Percentiles rank a stretch among this genome's conserved stretches.
These are phyloP conservation scores for Alternaria conjuncta DNA, from an alignment of 2,329 filamentous ascomycete species.

Conservation along the genomic window DNA sequence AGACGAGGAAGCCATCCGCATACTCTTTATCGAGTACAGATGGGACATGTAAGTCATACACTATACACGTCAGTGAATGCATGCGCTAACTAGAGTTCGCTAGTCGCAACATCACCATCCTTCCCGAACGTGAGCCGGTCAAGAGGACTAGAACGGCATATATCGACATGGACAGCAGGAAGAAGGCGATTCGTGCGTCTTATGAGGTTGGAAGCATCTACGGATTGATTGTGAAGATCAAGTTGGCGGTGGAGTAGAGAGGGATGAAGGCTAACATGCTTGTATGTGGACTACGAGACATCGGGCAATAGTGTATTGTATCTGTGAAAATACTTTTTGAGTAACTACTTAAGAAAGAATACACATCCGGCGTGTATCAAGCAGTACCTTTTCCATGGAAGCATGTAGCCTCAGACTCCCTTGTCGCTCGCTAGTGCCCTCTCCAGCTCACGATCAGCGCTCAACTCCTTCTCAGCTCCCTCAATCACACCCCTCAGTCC, in stretches of 20 bases:
- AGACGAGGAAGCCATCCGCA: conserved; percentile 19
- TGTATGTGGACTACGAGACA: neutral
- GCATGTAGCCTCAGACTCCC: conserved; percentile 4
- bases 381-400: neutral
- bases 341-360: neutral
- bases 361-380: neutral
- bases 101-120: conserved; percentile 26
- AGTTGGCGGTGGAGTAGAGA: conserved; percentile 12
- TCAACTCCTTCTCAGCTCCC: conserved; percentile 46
- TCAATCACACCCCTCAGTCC: conserved; percentile 46
- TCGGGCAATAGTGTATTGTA: neutral
- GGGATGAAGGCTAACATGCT: neutral
- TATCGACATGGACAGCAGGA: conserved; percentile 27
- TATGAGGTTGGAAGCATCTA: conserved; percentile 22
- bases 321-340: neutral
- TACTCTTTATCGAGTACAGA: conserved; percentile 19
- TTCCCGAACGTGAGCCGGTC: conserved; percentile 22
- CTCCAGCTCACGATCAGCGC: conserved; percentile 33
- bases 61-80: no score
- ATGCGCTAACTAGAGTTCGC: neutral
- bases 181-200: conserved; percentile 19
- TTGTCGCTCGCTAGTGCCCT: conserved; percentile 33
- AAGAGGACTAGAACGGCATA: conserved; percentile 30
- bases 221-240: conserved; percentile 23
- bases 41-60: conserved; percentile 24